A percentile compares a stretch with the other conserved stretches of the same genome.
Evolutionary conservation across 805 yeast genomes (phyloP).

Genomic region (Lipomyces sp.): DNA sequence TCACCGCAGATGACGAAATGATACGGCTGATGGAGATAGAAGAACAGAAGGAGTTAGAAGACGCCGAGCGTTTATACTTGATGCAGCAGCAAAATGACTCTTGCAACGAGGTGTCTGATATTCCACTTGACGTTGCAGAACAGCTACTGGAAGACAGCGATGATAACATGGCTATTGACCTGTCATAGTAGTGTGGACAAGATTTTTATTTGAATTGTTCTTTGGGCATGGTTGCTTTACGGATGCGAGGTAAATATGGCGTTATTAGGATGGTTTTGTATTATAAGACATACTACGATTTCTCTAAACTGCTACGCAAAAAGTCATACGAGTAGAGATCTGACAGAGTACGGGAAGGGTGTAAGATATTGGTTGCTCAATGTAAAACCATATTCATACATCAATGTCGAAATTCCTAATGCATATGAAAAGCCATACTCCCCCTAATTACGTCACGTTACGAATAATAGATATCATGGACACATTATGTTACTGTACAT

Average conservation of each 20-base stretch:
- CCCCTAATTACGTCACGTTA: not conserved
- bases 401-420: not conserved
- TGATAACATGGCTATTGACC: constrained; percentile 1
- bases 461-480: not conserved
- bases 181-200: not conserved
- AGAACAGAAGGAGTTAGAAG: not conserved
- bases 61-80: constrained; percentile 2
- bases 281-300: not conserved
- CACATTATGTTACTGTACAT: constrained; percentile 3
- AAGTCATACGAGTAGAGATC: no score
- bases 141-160: not conserved
- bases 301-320: no score
- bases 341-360: not conserved
- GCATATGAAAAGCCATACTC: not conserved
- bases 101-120: not conserved
- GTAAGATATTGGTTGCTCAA: not conserved
- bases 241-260: not conserved
- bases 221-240: not conserved
- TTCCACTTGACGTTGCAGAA: not conserved
- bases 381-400: not conserved
- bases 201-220: not conserved
- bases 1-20: constrained; percentile 15
- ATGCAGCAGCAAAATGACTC: not conserved
- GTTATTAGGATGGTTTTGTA: not conserved
- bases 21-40: constrained; percentile 16